Evolutionary conservation across 805 yeast species (phyloP), one percentile per base, ranked within the genome.

Genomic region (Metschnikowia henanensis): DNA sequence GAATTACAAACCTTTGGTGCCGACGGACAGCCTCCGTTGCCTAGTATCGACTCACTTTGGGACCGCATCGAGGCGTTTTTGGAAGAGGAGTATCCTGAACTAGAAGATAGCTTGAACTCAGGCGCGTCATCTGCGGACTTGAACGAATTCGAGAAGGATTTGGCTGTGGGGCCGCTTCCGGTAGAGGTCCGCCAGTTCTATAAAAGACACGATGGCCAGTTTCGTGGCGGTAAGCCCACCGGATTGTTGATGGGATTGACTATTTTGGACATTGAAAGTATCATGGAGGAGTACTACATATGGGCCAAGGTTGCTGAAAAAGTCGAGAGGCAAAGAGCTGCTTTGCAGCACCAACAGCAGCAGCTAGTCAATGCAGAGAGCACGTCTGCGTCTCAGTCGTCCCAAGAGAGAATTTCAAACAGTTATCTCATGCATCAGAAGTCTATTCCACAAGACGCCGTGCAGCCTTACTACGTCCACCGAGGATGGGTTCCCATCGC

Each of bases 31-130:
- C 52, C 55, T n/a, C 54, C 55, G 19, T 57, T 43, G 52, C 58
- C 51, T 23, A 60, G 67, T 20, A 55, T 72, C 19, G 76, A 71
- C 46, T 62, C 72, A 4, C 58, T 72, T 39, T 72, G 76, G 76
- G 67, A 63, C 47, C 56, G 75, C 28, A 61, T 72, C 37, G 76
- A 68, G 46, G 49, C 50, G 33, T 71, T 73, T 68, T 59, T 70
- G 45, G 76, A 71, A 31, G 72, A 68, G 37, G 76, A 72, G 51
- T 72, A 70, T 50, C 76, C 76, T 2, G 76, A 72, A 49, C 64
- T 72, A 45, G 73, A 62, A 40, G 76, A 72, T 45, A 61, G 60
- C 47, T 60, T 72, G 56, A 70, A 72, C 47, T 60, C 61, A 39
- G 76, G 76, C 4, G 76, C 64, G 5, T 70, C 75, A 17, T 60